A percentile compares a stretch with the other conserved stretches of the same genome.
Conservation (phyloP, 1,284 basidiomycete genomes). For the Ustilago lituana region DNA sequence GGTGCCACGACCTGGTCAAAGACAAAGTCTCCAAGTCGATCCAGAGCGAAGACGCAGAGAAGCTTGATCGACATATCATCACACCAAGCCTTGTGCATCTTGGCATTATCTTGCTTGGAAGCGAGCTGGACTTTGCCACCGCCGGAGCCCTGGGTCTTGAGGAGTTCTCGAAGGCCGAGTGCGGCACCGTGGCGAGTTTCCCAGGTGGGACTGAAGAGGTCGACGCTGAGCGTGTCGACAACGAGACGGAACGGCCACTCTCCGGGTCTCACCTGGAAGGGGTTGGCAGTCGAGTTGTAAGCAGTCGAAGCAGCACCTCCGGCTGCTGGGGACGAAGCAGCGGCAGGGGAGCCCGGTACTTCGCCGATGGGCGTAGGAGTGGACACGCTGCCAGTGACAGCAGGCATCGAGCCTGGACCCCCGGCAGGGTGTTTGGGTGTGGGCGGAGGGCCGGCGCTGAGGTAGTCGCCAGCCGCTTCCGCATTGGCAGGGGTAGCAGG, state of each 20-base stretch:
- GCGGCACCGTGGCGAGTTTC: conserved; percentile 94
- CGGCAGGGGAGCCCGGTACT: conserved; percentile 25
- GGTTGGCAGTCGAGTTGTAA: conserved; percentile 42
- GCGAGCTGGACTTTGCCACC: conserved; percentile 74
- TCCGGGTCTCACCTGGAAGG: conserved; percentile 71
- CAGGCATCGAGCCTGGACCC: conserved; percentile 37
- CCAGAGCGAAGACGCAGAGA: conserved; percentile 90
- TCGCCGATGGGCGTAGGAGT: conserved; percentile 44
- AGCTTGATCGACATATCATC: conserved; percentile 87
- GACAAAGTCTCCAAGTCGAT: conserved; percentile 96
- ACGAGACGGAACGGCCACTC: conserved; percentile 90
- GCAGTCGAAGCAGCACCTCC: conserved; percentile 28
- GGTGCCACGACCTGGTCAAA: conserved; percentile 97
- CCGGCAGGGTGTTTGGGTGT: conserved; percentile 43
- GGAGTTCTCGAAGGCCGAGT: conserved; percentile 86
- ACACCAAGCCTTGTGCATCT: conserved; percentile 81
- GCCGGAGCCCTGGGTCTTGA: conserved; percentile 83
- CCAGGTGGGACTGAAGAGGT: conserved; percentile 86
- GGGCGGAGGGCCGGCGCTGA: conserved; percentile 24
- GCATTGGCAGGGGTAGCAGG: conserved; percentile 33
- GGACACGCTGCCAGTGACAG: conserved; percentile 32
- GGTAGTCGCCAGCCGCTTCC: conserved; percentile 25
- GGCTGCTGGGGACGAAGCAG: conserved; percentile 28
- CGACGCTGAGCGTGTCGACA: conserved; percentile 81
- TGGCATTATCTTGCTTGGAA: conserved; percentile 35